Evolutionary conservation across 352 stramenopile genomes (phyloP).

Genomic region (Blastocystis sp.): DNA sequence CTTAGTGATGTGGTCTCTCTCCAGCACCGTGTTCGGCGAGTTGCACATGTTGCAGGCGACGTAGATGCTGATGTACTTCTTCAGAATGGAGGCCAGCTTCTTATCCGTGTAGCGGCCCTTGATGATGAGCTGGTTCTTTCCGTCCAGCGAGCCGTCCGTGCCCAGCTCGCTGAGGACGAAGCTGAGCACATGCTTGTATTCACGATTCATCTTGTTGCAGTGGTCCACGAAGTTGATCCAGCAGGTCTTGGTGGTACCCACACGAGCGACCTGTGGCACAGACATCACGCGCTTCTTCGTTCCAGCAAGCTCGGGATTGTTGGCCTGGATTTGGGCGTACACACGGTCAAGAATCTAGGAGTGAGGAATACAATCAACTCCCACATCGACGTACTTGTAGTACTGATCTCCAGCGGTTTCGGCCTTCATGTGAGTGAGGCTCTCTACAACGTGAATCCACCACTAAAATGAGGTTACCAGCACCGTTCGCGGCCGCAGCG

Average conservation of each 20-base stretch:
- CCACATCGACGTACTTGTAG: slow-evolving; percentile 34
- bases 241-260: slow-evolving; percentile 67
- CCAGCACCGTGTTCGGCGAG: slow-evolving; percentile 93
- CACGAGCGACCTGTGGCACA: slow-evolving; percentile 38
- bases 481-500: background rate
- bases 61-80: slow-evolving; percentile 97
- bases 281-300: slow-evolving; percentile 45
- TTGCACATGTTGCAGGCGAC: slow-evolving; percentile 99
- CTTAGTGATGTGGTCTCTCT: slow-evolving; percentile 88
- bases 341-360: slow-evolving; percentile 47
- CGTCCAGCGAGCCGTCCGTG: slow-evolving; percentile 93
- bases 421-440: slow-evolving; percentile 38
- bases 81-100: slow-evolving; percentile 97
- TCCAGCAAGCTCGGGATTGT: slow-evolving; percentile 28
- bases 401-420: slow-evolving; percentile 49
- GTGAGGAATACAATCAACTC: background rate
- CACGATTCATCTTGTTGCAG: slow-evolving; percentile 95
- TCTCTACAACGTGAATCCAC: background rate
- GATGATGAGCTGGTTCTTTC: slow-evolving; percentile 95
- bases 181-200: slow-evolving; percentile 94
- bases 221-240: slow-evolving; percentile 69
- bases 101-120: slow-evolving; percentile 93
- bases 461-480: background rate
- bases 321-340: slow-evolving; percentile 46
- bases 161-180: slow-evolving; percentile 99